Conservation (phyloP, 176 grass and related monocot species). For the Pontederia paniculata region DNA sequence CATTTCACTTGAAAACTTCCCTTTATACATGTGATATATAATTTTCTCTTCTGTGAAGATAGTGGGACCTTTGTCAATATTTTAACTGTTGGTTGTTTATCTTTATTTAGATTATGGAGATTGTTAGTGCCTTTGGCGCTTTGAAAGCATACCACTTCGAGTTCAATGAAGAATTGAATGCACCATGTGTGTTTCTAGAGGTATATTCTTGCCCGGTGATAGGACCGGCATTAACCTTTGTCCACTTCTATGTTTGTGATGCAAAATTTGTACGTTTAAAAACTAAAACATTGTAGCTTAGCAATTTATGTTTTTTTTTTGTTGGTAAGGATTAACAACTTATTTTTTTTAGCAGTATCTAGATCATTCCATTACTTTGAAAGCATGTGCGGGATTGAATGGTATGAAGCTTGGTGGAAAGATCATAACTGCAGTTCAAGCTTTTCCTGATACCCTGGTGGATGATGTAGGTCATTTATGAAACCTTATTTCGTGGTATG, state of each 20-base stretch:
- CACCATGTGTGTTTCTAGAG: conserved; percentile 80
- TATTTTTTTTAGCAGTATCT: conserved; percentile 50
- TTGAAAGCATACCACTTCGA: conserved; percentile 58
- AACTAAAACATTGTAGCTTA: too few species aligned
- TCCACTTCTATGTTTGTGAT: conserved; percentile 5
- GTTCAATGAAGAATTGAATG: conserved; percentile 56
- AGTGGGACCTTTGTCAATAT: not conserved
- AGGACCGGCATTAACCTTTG: not conserved
- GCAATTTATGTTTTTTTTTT: too few species aligned
- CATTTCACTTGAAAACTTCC: not conserved
- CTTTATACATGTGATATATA: not conserved
- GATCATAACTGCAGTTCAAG: conserved; percentile 54
- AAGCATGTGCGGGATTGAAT: conserved; percentile 88
- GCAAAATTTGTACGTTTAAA: not conserved
- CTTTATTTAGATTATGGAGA: conserved; percentile 91
- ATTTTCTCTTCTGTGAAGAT: not conserved
- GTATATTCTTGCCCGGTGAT: conserved; percentile 26
- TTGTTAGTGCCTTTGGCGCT: conserved; percentile 66
- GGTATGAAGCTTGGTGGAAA: conserved; percentile 82
- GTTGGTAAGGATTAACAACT: not conserved
- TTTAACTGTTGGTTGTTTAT: conserved; percentile 12
- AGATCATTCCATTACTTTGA: conserved; percentile 65
- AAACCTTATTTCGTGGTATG: not conserved
- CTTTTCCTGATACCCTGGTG: conserved; percentile 34
- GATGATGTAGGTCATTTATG: conserved; percentile 21